Evolutionary conservation across 805 yeast species (phyloP), one percentile per base, ranked within the genome.

Genomic region (Pichia manshurica): DNA sequence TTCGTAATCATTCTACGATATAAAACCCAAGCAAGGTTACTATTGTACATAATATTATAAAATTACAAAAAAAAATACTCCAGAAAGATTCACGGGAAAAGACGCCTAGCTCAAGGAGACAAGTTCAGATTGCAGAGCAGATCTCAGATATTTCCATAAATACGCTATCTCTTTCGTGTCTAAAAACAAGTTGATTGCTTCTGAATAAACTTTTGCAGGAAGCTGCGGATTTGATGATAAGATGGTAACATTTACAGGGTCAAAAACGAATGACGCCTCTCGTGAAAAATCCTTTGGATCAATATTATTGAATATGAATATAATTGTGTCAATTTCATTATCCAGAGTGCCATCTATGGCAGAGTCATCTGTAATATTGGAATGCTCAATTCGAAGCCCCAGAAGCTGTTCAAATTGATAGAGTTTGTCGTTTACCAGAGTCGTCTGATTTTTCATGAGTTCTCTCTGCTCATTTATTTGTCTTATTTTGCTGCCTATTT

Each of bases 341-440:
- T 66, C 61, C 31, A 61, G 65, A 12, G 70, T 61, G 6, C 37
- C 33, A 2, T 39, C 38, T 16, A 9, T 29, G 7, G 10, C 22
- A 3, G 20, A 37, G 15, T 29, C 23, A 3, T 12, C 33, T 29
- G 16, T 21, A 17, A 13, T 17, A 2, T 9, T 5, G 12, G 50
- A 22, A 13, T 71, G 73, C 50, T 73, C 73, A 33, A 78, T 68
- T 43, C 62, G 67, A 25, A 77, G 54, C 1, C 83, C 82, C 45
- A 75, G 61, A 48, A 73, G 65, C 41, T 61, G 64, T 50, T 77
- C 80, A 53, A 64, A 72, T 52, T 72, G 74, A 22, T 61, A 55
- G 22, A 73, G 56, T 53, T 73, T 78, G 20, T 67, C 70, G 40
- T 63, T 63, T 48, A 74, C 75, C 29, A 64, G 56, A 23, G 57